phyloP scores from a whole-genome alignment of 345 rosid genomes.

The Toxicodendron radicans region DNA sequence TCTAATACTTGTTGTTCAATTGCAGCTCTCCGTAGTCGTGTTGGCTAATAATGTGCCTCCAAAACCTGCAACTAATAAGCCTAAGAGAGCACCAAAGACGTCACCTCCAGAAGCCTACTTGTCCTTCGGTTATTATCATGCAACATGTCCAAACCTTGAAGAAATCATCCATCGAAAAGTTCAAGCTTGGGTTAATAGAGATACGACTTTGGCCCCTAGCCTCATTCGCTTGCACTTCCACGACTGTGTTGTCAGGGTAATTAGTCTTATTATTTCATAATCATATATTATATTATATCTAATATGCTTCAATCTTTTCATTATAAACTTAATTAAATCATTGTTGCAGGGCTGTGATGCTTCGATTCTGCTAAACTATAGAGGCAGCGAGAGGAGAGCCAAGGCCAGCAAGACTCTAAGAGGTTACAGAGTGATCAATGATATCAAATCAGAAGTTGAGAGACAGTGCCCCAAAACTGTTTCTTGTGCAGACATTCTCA shows the following conservation, averaged over 20 bases:
- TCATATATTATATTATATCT: no score
- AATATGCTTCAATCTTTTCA: no score
- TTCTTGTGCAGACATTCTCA: constrained; percentile 45
- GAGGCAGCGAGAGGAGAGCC: constrained; percentile 33
- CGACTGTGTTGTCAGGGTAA: constrained; percentile 37
- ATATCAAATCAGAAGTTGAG: constrained; percentile 36
- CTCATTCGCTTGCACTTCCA: constrained; percentile 46
- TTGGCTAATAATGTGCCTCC: background rate
- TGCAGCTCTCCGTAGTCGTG: background rate
- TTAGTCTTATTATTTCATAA: background rate
- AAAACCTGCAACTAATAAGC: background rate
- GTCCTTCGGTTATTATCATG: constrained; percentile 27
- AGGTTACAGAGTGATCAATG: constrained; percentile 34
- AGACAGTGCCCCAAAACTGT: constrained; percentile 31
- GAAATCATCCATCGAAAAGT: constrained; percentile 27
- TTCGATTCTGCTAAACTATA: constrained; percentile 32
- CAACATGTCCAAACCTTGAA: constrained; percentile 35
- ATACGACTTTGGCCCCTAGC: constrained; percentile 34
- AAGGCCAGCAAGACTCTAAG: constrained; percentile 26
- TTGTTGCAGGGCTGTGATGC: constrained; percentile 38
- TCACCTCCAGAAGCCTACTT: constrained; percentile 7
- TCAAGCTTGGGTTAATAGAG: constrained; percentile 21
- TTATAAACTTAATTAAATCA: no score
- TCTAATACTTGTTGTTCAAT: constrained; percentile 7
- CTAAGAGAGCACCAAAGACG: background rate